Evolutionary conservation across 495 filamentous ascomycete species (phyloP).

Genomic region (Aspergillus baeticus): DNA sequence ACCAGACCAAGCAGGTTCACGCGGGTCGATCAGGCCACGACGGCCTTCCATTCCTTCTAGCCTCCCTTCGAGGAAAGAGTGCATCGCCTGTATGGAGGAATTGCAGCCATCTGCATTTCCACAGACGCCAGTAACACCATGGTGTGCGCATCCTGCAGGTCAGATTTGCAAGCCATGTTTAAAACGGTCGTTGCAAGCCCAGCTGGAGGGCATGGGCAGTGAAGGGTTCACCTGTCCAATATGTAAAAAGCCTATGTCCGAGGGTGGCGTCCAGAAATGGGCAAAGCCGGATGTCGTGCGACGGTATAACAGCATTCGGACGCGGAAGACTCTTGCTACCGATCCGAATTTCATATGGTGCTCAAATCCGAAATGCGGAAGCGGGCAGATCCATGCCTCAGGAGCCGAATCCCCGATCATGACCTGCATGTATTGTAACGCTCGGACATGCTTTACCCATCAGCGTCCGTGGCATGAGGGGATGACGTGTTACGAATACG

Average conservation of each 20-base stretch:
- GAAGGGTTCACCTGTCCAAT: conserved; percentile 3
- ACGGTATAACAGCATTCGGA: background rate
- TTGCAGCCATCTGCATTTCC: background rate
- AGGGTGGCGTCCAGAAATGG: background rate
- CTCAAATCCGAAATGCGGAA: conserved; percentile 1
- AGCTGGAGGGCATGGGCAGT: background rate
- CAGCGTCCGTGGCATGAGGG: conserved; percentile 8
- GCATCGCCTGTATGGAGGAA: conserved; percentile 4
- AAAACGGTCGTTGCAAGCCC: background rate
- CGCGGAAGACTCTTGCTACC: background rate
- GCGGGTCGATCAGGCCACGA: too few relatives aligned
- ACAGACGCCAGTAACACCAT: background rate
- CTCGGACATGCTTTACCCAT: conserved; percentile 6
- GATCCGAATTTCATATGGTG: conserved; percentile 8
- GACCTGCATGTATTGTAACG: conserved; percentile 1
- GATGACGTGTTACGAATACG: conserved; percentile 5
- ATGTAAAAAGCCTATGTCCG: background rate
- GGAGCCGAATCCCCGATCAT: conserved; percentile 3
- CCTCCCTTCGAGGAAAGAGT: background rate
- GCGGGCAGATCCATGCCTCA: conserved; percentile 3
- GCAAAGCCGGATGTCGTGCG: background rate
- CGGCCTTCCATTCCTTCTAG: background rate
- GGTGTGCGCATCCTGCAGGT: background rate
- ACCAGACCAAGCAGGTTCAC: too few relatives aligned
- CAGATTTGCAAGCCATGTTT: conserved; percentile 3